Percentiles rank a stretch among this genome's conserved stretches.
phyloP scores from a whole-genome alignment of 2,329 filamentous ascomycete species.

The Epichloe typhina region DNA sequence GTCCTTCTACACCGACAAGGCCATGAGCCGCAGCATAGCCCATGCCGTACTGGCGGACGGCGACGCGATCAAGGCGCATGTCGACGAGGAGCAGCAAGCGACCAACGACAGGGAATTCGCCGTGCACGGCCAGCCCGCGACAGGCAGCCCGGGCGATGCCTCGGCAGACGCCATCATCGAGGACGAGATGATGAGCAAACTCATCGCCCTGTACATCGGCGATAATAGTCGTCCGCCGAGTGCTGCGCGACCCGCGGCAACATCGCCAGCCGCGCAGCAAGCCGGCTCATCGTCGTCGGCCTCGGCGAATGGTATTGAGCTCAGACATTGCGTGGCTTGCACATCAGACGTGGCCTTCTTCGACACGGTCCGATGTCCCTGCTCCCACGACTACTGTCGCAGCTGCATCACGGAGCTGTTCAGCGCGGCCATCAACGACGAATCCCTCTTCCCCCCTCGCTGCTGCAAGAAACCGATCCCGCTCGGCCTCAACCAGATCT shows the following conservation, averaged over 20 bases:
- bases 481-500: constrained; percentile 16
- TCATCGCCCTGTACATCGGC: not conserved
- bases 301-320: not conserved
- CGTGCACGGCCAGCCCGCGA: no score
- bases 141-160: not conserved
- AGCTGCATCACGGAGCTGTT: constrained; percentile 34
- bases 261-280: not conserved
- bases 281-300: not conserved
- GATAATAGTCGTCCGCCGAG: not conserved
- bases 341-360: not conserved
- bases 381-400: constrained; percentile 36
- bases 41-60: constrained; percentile 7
- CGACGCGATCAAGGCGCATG: constrained; percentile 1
- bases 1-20: constrained; percentile 4
- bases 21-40: constrained; percentile 10
- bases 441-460: constrained; percentile 42
- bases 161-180: not conserved
- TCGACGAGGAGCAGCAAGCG: not conserved
- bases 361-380: constrained; percentile 1
- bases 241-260: not conserved
- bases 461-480: constrained; percentile 35
- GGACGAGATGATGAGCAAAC: not conserved
- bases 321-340: constrained; percentile 1
- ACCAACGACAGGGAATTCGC: not conserved
- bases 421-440: constrained; percentile 28